These are phyloP conservation scores for Ampelomyces quisqualis DNA, from an alignment of 2,329 filamentous ascomycete genomes.

Conservation along the genomic window DNA sequence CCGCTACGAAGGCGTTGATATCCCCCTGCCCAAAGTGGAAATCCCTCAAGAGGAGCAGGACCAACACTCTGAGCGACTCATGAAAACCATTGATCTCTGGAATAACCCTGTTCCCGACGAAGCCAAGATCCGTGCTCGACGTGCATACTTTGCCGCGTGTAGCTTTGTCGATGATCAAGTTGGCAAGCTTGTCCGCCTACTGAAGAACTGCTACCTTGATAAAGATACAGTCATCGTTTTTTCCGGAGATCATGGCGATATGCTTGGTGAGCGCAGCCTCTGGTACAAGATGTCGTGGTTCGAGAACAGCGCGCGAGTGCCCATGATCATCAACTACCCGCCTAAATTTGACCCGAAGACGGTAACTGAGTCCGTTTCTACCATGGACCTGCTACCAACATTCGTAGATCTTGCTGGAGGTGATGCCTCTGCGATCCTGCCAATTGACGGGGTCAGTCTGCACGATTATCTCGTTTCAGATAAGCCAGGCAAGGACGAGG, in stretches of 20 bases:
- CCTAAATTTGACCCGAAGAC: conserved; percentile 72
- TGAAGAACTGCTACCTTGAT: conserved; percentile 76
- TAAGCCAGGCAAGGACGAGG: conserved; percentile 71
- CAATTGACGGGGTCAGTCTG: conserved; percentile 81
- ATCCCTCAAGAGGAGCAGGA: conserved; percentile 82
- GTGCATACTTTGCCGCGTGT: conserved; percentile 90
- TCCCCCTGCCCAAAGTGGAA: conserved; percentile 74
- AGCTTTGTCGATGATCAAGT: conserved; percentile 94
- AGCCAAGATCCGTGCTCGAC: conserved; percentile 79
- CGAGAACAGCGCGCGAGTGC: conserved; percentile 85
- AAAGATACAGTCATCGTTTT: conserved; percentile 91
- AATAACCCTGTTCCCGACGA: conserved; percentile 80
- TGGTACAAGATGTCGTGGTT: conserved; percentile 99
- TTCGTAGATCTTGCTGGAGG: conserved; percentile 79
- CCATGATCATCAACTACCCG: conserved; percentile 81
- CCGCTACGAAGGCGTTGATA: conserved; percentile 83
- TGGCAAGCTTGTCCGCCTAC: conserved; percentile 73
- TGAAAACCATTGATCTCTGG: conserved; percentile 85
- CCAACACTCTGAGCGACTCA: conserved; percentile 79
- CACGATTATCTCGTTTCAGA: conserved; percentile 40
- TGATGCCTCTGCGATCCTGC: conserved; percentile 67
- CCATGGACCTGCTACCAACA: conserved; percentile 85
- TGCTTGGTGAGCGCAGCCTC: conserved; percentile 87
- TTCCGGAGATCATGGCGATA: conserved; percentile 91
- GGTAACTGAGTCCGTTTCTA: conserved; percentile 82